phyloP scores from a whole-genome alignment of 2,329 filamentous ascomycete genomes.

The Elsinoe necatrix region DNA sequence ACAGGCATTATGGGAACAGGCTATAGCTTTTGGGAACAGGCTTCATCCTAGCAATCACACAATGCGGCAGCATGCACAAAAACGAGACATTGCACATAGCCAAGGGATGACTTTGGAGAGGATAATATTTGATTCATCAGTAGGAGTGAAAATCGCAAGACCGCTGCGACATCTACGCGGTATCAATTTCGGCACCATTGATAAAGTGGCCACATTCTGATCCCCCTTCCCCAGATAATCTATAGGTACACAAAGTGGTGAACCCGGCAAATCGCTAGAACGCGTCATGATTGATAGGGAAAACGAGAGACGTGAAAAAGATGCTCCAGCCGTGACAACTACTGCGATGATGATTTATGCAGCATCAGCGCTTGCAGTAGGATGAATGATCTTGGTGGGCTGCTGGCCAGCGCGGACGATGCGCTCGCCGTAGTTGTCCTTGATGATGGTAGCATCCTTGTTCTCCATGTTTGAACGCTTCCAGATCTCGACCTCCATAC shows the following conservation, averaged over 20 bases:
- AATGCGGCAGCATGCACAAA: too few species aligned
- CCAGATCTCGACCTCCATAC: conserved; percentile 88
- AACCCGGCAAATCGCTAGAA: conserved; percentile 9
- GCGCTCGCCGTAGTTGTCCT: conserved; percentile 70
- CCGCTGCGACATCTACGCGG: background rate
- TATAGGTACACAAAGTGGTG: conserved; percentile 1
- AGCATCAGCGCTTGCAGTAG: conserved; percentile 73
- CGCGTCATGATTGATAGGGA: conserved; percentile 10
- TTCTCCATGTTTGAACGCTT: conserved; percentile 77
- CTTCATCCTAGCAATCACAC: too few species aligned
- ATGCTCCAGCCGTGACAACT: background rate
- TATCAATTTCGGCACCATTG: background rate
- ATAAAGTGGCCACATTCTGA: background rate
- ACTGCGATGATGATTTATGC: conserved; percentile 43
- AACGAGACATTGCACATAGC: too few species aligned
- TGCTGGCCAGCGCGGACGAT: conserved; percentile 81
- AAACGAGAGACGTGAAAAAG: conserved; percentile 11
- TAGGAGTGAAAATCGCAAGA: conserved; percentile 1
- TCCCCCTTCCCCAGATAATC: background rate
- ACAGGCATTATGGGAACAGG: too few species aligned
- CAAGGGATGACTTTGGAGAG: background rate
- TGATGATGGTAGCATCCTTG: conserved; percentile 71
- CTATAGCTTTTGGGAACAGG: too few species aligned
- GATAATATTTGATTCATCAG: background rate
- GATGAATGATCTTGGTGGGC: conserved; percentile 72